Base-by-base conservation (phyloP, 129 eudicot species). In the Pulicaria dysenterica region DNA sequence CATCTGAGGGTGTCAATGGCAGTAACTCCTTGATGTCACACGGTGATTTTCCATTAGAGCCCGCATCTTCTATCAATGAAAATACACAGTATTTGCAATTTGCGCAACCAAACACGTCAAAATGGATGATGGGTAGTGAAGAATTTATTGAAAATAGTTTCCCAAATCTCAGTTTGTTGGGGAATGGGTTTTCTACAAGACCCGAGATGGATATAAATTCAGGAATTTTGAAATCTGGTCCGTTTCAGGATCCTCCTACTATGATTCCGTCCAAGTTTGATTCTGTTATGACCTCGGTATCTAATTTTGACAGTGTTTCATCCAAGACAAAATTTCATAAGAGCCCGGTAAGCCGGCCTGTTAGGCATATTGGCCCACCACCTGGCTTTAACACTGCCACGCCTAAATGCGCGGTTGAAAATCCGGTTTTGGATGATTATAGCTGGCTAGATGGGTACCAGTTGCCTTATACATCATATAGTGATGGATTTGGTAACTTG, bases 381-480 rank as follows among this genome's bases (percentile, higher is more conserved):
- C 99, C 97, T 68, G 99, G 99, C 31, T 95, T 95, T 37, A 84
- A 83, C 39, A 69, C 85, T 57, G 74, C 75, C 53, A 80, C 80
- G 19, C 58, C 82, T 59, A 89, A 85, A 78, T 75, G 15, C 17
- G 73, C 47, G 11, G 87, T 87, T n/a, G 91, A 85, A 40, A 79
- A 50, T 65, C 77, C 80, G 70, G 61, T 48, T 61, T 19, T 81
- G 77, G 97, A 90, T 81, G 96, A 91, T 78, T 95, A 95, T 71
- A 83, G 91, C 67, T 95, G 97, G 97, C 73, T 95, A 8, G 96
- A 95, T 77, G 99, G 96, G 3, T 86, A 95, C 79, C 85, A 83
- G 80, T 66, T 81, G 5, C 88, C 99, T 11, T 74, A 89, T 42
- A 44, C 83, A 4, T 76, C 79, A 70, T 74, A 75, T 17, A 49